phyloP scores from a whole-genome alignment of 2,329 filamentous ascomycete species.

The Macroventuria anomochaeta region DNA sequence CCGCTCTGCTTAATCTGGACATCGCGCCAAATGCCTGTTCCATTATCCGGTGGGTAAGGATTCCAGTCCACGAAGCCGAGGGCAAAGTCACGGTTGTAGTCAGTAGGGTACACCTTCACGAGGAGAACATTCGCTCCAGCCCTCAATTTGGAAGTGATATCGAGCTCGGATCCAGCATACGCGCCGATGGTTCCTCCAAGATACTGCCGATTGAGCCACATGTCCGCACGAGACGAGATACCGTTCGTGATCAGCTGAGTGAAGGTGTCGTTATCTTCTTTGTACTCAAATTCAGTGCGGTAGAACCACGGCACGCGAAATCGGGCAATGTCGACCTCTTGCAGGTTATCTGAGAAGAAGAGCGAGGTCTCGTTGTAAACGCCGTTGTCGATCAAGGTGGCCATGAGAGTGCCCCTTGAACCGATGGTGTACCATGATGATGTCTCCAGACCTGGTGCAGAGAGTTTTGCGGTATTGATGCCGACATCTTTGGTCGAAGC shows the following conservation, averaged over 20 bases:
- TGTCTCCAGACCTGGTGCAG: constrained; percentile 47
- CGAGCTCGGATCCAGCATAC: constrained; percentile 63
- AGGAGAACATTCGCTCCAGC: constrained; percentile 58
- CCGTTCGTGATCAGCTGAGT: constrained; percentile 64
- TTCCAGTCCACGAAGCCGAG: constrained; percentile 70
- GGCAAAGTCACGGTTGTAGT: constrained; percentile 66
- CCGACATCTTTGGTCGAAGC: constrained; percentile 25
- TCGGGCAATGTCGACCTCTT: constrained; percentile 53
- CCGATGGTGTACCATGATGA: constrained; percentile 60
- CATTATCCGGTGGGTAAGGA: constrained; percentile 66
- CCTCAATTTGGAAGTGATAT: constrained; percentile 57
- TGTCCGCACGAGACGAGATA: constrained; percentile 65
- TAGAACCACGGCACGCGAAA: constrained; percentile 67
- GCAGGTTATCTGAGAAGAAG: constrained; percentile 63
- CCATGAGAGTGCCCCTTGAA: constrained; percentile 63
- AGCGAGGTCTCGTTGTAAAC: constrained; percentile 61
- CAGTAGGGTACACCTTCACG: constrained; percentile 63
- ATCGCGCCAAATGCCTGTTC: constrained; percentile 68
- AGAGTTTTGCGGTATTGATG: constrained; percentile 28
- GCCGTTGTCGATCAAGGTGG: constrained; percentile 60
- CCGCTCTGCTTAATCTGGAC: constrained; percentile 64
- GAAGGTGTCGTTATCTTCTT: constrained; percentile 13
- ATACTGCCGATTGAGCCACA: constrained; percentile 64
- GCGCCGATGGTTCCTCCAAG: constrained; percentile 61
- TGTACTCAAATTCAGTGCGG: constrained; percentile 55